These are phyloP conservation scores for Metschnikowia kofuensis DNA, from an alignment of 805 yeast genomes.

Conservation along the genomic window DNA sequence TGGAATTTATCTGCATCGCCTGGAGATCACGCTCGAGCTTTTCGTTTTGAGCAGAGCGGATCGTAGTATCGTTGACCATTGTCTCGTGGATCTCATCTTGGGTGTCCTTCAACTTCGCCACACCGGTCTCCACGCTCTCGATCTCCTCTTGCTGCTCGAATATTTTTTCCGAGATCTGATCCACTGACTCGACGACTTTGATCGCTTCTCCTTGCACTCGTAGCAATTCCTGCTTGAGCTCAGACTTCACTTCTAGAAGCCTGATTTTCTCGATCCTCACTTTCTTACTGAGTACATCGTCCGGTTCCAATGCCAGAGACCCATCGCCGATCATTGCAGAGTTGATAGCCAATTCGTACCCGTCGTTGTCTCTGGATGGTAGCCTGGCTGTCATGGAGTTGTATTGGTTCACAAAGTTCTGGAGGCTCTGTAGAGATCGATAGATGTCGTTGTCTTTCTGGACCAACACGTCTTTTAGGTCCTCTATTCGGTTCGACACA, in stretches of 20 bases:
- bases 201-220: conserved; percentile 55
- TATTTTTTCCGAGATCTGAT: conserved; percentile 51
- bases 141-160: conserved; percentile 54
- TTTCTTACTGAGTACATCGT: conserved; percentile 44
- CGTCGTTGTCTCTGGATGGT: conserved; percentile 23
- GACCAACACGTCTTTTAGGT: conserved; percentile 42
- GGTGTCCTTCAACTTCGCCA: conserved; percentile 49
- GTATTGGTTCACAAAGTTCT: conserved; percentile 52
- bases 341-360: conserved; percentile 41
- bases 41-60: conserved; percentile 64
- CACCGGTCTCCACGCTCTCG: conserved; percentile 55
- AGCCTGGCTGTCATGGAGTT: conserved; percentile 53
- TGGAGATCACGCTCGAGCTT: conserved; percentile 58
- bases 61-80: conserved; percentile 49
- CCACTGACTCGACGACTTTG: conserved; percentile 56
- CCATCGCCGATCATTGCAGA: conserved; percentile 10
- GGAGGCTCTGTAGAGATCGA: conserved; percentile 49
- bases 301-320: conserved; percentile 19
- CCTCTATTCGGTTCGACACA: conserved; percentile 41
- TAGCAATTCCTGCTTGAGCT: conserved; percentile 44
- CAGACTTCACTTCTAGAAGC: conserved; percentile 28
- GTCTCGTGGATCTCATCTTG: conserved; percentile 57
- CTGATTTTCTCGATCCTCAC: conserved; percentile 43
- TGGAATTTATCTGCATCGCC: conserved; percentile 43
- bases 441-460: conserved; percentile 51